Base-by-base conservation (phyloP, 1,284 basidiomycete species). In the Pseudozyma hubeiensis region DNA sequence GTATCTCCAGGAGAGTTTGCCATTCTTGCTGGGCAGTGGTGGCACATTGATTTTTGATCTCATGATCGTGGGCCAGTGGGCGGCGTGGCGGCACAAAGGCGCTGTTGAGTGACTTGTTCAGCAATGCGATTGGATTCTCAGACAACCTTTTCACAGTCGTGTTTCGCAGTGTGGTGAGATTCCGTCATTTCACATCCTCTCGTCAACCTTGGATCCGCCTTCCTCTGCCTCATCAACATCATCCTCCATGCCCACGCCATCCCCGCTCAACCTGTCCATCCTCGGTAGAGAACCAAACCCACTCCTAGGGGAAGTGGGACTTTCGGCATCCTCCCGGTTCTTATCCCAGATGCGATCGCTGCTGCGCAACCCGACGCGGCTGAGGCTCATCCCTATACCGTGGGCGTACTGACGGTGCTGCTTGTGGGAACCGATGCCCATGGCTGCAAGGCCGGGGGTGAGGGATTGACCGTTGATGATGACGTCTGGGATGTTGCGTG, bases 11-110 rank as follows among this genome's bases (percentile, higher is more conserved):
- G 82, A 84, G 48, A 75, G 75, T 29, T n/a, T 83, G 16, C 83
- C 83, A 5, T 84, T 84, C 41, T 55, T 84, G 19, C 44, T 84
- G 11, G 83, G 83, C 2, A 67, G 61, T 1, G 77, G 77, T 3
- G 83, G 83, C 3, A 83, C 83, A 17, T 53, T 83, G n/a, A 44
- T 82, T 10, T 84, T 84, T 47, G 83, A 84, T 53, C 47, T 81
- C 17, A 74, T 81, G 34, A 83, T 84, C 40, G 55, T 83, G 2
- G 52, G 57, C 1, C 83, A 84, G 69, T 83, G 75, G 70, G 16
- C 49, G 24, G 61, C 74, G 43, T 83, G 81, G 81, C 53, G 75
- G 11, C 61, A 61, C 13, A 62, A 59, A 5, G 54, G 24, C 2
- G 24, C 24, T 24, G 40, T 41, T 7, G 10, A 41, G 40, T 13